Base-by-base conservation (phyloP, 805 yeast species). In the Wickerhamiella brachini region DNA sequence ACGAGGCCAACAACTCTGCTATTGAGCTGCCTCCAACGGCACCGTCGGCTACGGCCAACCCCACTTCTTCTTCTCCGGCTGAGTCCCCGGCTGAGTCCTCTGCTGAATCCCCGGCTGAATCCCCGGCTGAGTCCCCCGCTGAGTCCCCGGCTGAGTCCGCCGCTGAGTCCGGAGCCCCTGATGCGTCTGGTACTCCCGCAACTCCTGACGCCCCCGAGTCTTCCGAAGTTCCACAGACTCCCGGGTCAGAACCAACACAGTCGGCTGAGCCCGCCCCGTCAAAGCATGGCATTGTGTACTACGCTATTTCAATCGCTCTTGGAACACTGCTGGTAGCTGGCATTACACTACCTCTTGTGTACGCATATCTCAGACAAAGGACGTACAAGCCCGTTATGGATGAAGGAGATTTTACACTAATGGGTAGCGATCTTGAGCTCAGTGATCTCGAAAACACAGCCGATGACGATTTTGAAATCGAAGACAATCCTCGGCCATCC, bases 351-450 rank as follows among this genome's bases (percentile, higher is more conserved):
- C 57, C 57, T 4, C 21, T 51, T 5, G 44, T 49, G 5, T 51
- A 48, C 20, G 44, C 29, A 34, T 47, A 23, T 31, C 5, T 53
- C 34, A 42, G 24, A 15, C 53, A 50, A 10, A 54, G 52, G 20
- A 7, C 17, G 6, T 20, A 21, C 20, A 42, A 47, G 15, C 47
- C 39, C 21, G 15, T 3, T 8, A 31, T 31, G 31, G 50, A 41
- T 49, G 52, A 45, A 23, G 48, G 50, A 3, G 50, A 47, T 34
- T 51, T 51, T 31, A 45, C 51, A n/a, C 48, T 52, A 18, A 21
- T 41, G 17, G 53, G 45, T n/a, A 48, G 56, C 26, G 57, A 51
- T 24, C 46, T 55, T 44, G 58, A 55, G 46, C 56, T 55, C 31
- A 52, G 51, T 24, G 54, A 55, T 22, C 34, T 48, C 34, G 50